A percentile compares a stretch with the other conserved stretches of the same genome.
These are phyloP conservation scores for Saccharomyces hybrid DNA, from an alignment of 1,139 yeast genomes.

Conservation along the genomic window DNA sequence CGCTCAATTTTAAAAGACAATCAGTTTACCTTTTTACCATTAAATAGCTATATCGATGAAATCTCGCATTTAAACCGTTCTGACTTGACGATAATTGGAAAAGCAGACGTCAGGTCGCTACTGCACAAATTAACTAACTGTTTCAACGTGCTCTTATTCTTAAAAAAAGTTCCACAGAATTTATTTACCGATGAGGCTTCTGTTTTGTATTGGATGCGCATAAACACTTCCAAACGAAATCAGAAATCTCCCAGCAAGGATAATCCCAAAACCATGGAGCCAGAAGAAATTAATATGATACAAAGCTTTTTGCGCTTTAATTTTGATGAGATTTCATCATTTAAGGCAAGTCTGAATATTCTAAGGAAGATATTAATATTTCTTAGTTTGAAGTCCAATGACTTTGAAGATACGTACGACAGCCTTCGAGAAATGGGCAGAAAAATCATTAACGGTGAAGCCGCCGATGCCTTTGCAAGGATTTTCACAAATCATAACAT, in stretches of 20 bases:
- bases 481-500: neutral
- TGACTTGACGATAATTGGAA: constrained; percentile 11
- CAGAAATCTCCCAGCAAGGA: constrained; percentile 2
- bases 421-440: constrained; percentile 17
- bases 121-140: constrained; percentile 14
- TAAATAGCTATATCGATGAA: constrained; percentile 9
- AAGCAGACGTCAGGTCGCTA: constrained; percentile 12
- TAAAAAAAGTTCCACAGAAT: constrained; percentile 10
- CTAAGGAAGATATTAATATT: constrained; percentile 41
- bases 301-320: constrained; percentile 52
- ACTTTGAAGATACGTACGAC: constrained; percentile 29
- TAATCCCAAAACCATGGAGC: constrained; percentile 19
- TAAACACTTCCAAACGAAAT: constrained; percentile 5
- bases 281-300: constrained; percentile 45
- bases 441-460: constrained; percentile 6
- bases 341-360: constrained; percentile 33
- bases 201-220: neutral
- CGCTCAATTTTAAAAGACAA: constrained; percentile 5
- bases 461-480: neutral
- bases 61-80: neutral
- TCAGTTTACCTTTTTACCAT: constrained; percentile 8
- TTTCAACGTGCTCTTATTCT: constrained; percentile 12
- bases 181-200: constrained; percentile 2
- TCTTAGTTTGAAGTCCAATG: constrained; percentile 39
- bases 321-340: constrained; percentile 39